Evolutionary conservation across 1,284 basidiomycete species (phyloP).

Genomic region (Ceratobasidium theobromae): DNA sequence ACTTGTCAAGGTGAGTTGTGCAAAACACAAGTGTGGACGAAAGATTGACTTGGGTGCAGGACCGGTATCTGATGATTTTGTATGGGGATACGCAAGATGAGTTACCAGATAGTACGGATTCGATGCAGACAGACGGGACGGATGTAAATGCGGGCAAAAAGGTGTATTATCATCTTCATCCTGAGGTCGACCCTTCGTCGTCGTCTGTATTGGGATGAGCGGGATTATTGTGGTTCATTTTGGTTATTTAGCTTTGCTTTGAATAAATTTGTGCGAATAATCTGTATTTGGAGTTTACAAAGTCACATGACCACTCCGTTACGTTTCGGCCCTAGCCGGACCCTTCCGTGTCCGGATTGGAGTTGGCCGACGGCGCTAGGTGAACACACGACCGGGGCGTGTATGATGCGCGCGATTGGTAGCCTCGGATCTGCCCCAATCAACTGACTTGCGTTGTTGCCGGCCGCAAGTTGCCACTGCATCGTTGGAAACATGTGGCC

Average conservation of each 20-base stretch:
- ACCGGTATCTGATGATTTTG: slow-evolving; percentile 22
- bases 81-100: slow-evolving; percentile 26
- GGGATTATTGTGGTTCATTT: background rate
- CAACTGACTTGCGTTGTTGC: background rate
- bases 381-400: background rate
- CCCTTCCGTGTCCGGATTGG: too few species aligned
- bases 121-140: slow-evolving; percentile 16
- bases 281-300: too few species aligned
- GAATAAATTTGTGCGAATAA: too few species aligned
- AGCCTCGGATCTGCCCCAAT: background rate
- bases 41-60: background rate
- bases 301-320: too few species aligned
- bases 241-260: too few species aligned
- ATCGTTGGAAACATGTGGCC: background rate
- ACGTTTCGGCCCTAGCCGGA: too few species aligned
- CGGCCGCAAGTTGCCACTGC: background rate
- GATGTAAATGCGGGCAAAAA: slow-evolving; percentile 16
- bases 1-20: slow-evolving; percentile 75
- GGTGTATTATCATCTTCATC: slow-evolving; percentile 20
- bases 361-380: background rate
- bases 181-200: slow-evolving; percentile 20
- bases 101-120: background rate
- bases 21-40: background rate
- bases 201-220: slow-evolving; percentile 19
- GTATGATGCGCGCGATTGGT: background rate